phyloP scores from a whole-genome alignment of 495 filamentous ascomycete genomes.

The Penicillium desertorum region DNA sequence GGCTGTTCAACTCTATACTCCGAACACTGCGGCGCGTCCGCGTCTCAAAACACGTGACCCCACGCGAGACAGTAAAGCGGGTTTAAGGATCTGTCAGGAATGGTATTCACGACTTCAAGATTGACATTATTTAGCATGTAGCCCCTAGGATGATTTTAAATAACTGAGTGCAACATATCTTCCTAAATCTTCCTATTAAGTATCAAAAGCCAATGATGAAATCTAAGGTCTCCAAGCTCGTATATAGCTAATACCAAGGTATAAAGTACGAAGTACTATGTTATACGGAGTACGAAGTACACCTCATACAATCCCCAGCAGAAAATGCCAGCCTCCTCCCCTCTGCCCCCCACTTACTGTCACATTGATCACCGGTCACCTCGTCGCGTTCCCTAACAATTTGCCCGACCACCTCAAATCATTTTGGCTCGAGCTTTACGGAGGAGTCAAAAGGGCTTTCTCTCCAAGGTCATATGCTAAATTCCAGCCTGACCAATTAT shows the following conservation, averaged over 20 bases:
- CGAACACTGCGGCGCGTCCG: slow-evolving; percentile 23
- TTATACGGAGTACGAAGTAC: neutral
- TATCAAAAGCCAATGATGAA: neutral
- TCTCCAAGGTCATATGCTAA: neutral
- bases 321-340: slow-evolving; percentile 1
- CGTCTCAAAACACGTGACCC: slow-evolving; percentile 33
- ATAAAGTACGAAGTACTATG: slow-evolving; percentile 3
- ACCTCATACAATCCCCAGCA: neutral
- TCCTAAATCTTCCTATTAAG: neutral
- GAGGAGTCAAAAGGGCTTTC: neutral
- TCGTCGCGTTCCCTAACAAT: slow-evolving; percentile 5
- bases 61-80: slow-evolving; percentile 22
- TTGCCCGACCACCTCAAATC: neutral
- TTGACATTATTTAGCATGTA: neutral
- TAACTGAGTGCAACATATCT: neutral
- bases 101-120: slow-evolving; percentile 8
- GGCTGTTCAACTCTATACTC: slow-evolving; percentile 12
- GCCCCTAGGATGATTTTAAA: neutral
- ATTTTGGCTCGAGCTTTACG: neutral
- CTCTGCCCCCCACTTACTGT: slow-evolving; percentile 3
- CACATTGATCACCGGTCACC: slow-evolving; percentile 1
- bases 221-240: neutral
- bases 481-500: neutral
- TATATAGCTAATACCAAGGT: neutral
- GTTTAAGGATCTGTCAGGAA: slow-evolving; percentile 9